phyloP scores from a whole-genome alignment of 768 basidiomycete species.

The Tylopilus vinaceipallidus region DNA sequence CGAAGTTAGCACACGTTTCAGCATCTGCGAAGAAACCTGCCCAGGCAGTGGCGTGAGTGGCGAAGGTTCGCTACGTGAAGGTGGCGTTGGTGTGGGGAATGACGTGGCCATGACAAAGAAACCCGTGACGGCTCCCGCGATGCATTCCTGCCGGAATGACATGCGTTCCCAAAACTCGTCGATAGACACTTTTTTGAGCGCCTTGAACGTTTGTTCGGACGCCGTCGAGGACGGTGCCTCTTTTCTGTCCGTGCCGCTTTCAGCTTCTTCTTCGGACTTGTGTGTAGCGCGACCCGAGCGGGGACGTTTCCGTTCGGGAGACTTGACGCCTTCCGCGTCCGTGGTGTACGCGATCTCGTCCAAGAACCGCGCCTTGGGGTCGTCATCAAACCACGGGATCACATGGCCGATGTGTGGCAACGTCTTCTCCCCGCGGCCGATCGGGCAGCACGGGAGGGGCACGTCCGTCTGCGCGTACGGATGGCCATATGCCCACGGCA shows the following conservation, averaged over 20 bases:
- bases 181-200: conserved; percentile 55
- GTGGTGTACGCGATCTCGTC: conserved; percentile 83
- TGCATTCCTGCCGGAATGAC: conserved; percentile 94
- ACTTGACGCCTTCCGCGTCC: conserved; percentile 54
- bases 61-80: conserved; percentile 29
- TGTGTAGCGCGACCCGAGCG: conserved; percentile 28
- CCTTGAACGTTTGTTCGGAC: conserved; percentile 46
- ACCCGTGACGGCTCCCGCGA: conserved; percentile 85
- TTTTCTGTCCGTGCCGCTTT: conserved; percentile 29
- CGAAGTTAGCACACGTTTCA: conserved; percentile 66
- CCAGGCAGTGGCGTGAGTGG: conserved; percentile 54
- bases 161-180: conserved; percentile 98
- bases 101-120: conserved; percentile 77
- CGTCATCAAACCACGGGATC: conserved; percentile 94
- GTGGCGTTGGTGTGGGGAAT: conserved; percentile 18
- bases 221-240: conserved; percentile 20
- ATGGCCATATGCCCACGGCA: conserved; percentile 74
- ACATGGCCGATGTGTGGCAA: conserved; percentile 54
- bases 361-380: conserved; percentile 92
- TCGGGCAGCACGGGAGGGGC: conserved; percentile 46
- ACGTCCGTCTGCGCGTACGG: conserved; percentile 55
- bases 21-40: conserved; percentile 62
- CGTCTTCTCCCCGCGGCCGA: conserved; percentile 30
- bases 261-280: conserved; percentile 21
- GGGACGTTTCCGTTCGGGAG: conserved; percentile 60